Evolutionary conservation across 1,284 basidiomycete species (phyloP).

Genomic region (Trichosporon sp.): DNA sequence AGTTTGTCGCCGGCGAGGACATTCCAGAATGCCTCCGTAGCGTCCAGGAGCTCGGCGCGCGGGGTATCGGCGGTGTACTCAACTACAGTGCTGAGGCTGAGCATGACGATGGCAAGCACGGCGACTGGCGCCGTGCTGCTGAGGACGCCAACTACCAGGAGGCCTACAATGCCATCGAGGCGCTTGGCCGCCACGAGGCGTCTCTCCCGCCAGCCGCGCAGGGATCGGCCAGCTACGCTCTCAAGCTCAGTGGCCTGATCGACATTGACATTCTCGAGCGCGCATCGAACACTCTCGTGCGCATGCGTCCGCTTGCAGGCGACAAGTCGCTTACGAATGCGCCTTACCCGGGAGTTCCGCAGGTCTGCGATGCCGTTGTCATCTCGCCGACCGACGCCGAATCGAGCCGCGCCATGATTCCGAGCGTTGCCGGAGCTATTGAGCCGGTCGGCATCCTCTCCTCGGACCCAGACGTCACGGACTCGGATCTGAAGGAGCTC

Average conservation of each 20-base stretch:
- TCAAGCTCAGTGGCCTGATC: slow-evolving; percentile 58
- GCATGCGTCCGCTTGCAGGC: slow-evolving; percentile 33
- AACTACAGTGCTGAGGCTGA: slow-evolving; percentile 82
- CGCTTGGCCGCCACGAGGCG: slow-evolving; percentile 73
- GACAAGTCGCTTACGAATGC: slow-evolving; percentile 33
- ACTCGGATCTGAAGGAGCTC: slow-evolving; percentile 57
- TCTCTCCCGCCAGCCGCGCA: slow-evolving; percentile 18
- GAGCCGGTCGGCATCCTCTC: slow-evolving; percentile 29
- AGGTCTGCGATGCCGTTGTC: slow-evolving; percentile 29
- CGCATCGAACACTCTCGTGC: slow-evolving; percentile 45
- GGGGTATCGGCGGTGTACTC: slow-evolving; percentile 72
- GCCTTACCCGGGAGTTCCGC: slow-evolving; percentile 62
- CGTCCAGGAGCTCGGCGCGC: slow-evolving; percentile 58
- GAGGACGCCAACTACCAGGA: slow-evolving; percentile 29
- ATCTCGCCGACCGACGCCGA: slow-evolving; percentile 22
- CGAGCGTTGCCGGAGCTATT: slow-evolving; percentile 28
- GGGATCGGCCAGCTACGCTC: slow-evolving; percentile 69
- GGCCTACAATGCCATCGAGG: slow-evolving; percentile 62
- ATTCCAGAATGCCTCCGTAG: slow-evolving; percentile 63
- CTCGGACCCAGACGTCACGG: slow-evolving; percentile 36
- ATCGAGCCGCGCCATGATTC: slow-evolving; percentile 19
- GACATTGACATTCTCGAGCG: slow-evolving; percentile 44
- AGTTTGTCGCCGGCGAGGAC: slow-evolving; percentile 82
- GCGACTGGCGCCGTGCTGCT: slow-evolving; percentile 4
- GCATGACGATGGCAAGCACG: slow-evolving; percentile 43